Evolutionary conservation across 1,139 yeast genomes (phyloP), one percentile per base, ranked within the genome.

Genomic region (Saccharomyces pastorianus): DNA sequence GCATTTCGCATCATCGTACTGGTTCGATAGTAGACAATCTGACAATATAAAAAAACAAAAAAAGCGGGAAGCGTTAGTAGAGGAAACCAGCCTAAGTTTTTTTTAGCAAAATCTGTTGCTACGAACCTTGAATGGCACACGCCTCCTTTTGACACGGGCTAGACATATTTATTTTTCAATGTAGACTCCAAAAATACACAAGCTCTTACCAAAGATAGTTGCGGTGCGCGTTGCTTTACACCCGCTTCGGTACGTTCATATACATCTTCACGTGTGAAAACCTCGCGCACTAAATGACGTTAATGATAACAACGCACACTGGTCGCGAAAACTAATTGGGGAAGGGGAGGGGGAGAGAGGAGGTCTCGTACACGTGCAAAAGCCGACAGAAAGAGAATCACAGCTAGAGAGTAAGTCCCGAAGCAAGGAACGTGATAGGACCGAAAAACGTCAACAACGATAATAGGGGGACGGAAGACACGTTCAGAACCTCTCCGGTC

Each of bases 1-100:
- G 65, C 91, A 85, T 61, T 77, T 81, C 8, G 85, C 66, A 67
- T 85, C 91, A 64, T 84, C 75, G 66, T 80, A 84, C 32, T 79
- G 78, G 59, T 75, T 76, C n/a, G 68, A 63, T 54, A 75, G 73
- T 31, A 85, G 68, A 62, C 91, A 85, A 54, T 73, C 77, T 73
- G n/a, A 31, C 11, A 25, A 29, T 5, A 47, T 3, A 20, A 20
- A 20, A 20, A 20, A 20, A 20, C 3, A 20, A 20, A 20, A 20
- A 20, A 20, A 20, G 23, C 23, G 23, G 23, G 23, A 4, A 20
- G 23, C 49, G 53, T 50, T 23, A 25, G 48, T 27, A 38, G 23
- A 20, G 3, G 23, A 26, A 13, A 26, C 8, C 38, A 11, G 38
- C 14, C 38, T 32, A 32, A 31, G 6, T 4, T 4, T 31, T 31